Percentiles rank a stretch among this genome's conserved stretches.
These are phyloP conservation scores for Trichothecium sympodiale DNA, from an alignment of 2,329 filamentous ascomycete genomes.

Conservation along the genomic window DNA sequence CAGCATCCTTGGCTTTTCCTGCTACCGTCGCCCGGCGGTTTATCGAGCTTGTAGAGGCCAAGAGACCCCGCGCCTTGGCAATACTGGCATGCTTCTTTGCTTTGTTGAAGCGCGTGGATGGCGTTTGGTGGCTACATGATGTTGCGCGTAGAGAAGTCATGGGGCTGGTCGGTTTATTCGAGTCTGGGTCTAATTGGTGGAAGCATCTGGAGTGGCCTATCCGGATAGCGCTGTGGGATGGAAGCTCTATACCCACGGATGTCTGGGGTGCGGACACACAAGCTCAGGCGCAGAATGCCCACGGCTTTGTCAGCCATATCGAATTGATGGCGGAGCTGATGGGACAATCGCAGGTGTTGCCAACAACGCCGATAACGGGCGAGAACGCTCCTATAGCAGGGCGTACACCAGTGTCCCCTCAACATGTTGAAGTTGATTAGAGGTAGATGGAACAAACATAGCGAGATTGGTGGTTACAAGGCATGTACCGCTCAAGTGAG, in stretches of 20 bases:
- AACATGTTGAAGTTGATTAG: too few species aligned
- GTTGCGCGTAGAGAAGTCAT: conserved; percentile 55
- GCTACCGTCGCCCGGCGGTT: conserved; percentile 52
- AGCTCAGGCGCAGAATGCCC: neutral
- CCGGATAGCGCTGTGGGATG: conserved; percentile 46
- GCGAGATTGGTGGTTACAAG: too few species aligned
- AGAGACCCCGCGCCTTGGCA: conserved; percentile 49
- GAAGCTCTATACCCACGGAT: conserved; percentile 39
- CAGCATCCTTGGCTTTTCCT: conserved; percentile 50
- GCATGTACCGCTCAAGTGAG: too few species aligned
- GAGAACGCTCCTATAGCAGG: conserved; percentile 8
- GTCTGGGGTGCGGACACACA: conserved; percentile 43
- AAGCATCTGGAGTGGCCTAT: conserved; percentile 50
- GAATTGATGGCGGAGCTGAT: conserved; percentile 27
- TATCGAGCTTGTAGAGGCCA: conserved; percentile 46
- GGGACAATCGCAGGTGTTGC: conserved; percentile 12
- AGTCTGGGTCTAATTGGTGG: conserved; percentile 49
- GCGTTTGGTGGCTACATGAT: conserved; percentile 60
- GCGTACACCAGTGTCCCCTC: too few species aligned
- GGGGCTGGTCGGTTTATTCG: conserved; percentile 49
- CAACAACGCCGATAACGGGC: conserved; percentile 14
- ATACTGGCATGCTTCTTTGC: conserved; percentile 59
- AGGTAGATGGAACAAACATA: too few species aligned
- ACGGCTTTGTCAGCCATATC: conserved; percentile 21
- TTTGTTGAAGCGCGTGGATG: conserved; percentile 48